Conservation (phyloP, 2,329 filamentous ascomycete species). For the Allantophomopsis lycopodina region DNA sequence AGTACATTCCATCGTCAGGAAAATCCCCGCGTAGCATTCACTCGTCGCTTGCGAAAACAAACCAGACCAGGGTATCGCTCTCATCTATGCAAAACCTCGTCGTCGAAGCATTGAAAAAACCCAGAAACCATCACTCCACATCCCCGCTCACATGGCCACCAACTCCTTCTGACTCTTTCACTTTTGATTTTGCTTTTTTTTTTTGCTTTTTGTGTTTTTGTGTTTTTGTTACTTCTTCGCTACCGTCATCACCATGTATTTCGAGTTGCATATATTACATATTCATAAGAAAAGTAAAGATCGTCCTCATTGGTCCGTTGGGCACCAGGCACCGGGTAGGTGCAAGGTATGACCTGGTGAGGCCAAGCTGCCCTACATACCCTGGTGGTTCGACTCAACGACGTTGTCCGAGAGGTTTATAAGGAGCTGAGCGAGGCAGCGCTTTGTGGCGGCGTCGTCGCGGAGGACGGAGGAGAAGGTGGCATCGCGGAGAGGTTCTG, state of each 20-base stretch:
- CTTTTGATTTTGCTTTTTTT: too few species aligned
- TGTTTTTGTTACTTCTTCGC: too few species aligned
- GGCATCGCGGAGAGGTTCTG: slow-evolving; percentile 94
- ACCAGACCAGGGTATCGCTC: slow-evolving; percentile 16
- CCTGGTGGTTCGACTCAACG: slow-evolving; percentile 25
- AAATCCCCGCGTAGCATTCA: not conserved
- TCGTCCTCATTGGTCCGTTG: not conserved
- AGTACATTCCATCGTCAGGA: slow-evolving; percentile 7
- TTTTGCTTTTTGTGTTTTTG: too few species aligned
- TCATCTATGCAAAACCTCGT: slow-evolving; percentile 17
- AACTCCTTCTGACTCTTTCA: too few species aligned
- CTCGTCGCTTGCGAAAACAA: not conserved
- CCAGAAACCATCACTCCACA: too few species aligned
- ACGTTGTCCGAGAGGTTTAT: slow-evolving; percentile 93
- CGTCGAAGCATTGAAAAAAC: too few species aligned
- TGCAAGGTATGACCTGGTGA: too few species aligned
- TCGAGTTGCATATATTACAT: too few species aligned
- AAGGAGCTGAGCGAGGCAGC: slow-evolving; percentile 89
- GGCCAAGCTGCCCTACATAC: too few species aligned
- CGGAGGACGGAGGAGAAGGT: slow-evolving; percentile 94
- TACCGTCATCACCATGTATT: too few species aligned
- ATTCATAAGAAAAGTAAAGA: too few species aligned
- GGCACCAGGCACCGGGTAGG: slow-evolving; percentile 11
- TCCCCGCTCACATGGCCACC: too few species aligned
- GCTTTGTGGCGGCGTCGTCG: slow-evolving; percentile 94